Percentiles rank a stretch among this genome's conserved stretches.
phyloP scores from a whole-genome alignment of 2,329 filamentous ascomycete species.

The Paraphaeosphaeria minitans region DNA sequence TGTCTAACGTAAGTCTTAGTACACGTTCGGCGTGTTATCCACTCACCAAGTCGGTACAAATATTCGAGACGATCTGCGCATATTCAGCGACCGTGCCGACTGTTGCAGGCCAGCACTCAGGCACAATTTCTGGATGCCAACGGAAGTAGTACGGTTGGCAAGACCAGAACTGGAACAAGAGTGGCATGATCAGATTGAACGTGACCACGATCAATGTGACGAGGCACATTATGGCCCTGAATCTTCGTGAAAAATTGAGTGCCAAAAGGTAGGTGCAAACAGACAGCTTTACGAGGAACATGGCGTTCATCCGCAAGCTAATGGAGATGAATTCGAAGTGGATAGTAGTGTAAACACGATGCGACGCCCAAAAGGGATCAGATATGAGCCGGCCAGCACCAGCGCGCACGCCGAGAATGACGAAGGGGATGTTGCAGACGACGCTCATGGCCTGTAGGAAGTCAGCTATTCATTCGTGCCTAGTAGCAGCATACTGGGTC shows the following conservation, averaged over 20 bases:
- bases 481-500: neutral
- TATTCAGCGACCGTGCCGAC: conserved; percentile 13
- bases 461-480: neutral
- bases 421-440: conserved; percentile 10
- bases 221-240: conserved; percentile 18
- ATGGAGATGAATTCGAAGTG: conserved; percentile 15
- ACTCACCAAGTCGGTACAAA: conserved; percentile 18
- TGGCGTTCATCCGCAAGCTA: conserved; percentile 19
- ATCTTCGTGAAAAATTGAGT: conserved; percentile 18
- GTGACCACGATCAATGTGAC: conserved; percentile 11
- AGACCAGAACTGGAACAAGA: conserved; percentile 8
- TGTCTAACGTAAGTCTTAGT: neutral
- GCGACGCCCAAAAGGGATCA: conserved; percentile 19
- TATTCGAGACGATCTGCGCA: conserved; percentile 18
- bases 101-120: conserved; percentile 15
- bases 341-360: conserved; percentile 1
- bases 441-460: conserved; percentile 1
- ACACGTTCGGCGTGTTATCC: too few relatives aligned
- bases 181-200: conserved; percentile 17
- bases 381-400: conserved; percentile 17
- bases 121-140: conserved; percentile 12
- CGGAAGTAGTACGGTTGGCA: conserved; percentile 12
- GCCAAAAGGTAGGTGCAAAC: conserved; percentile 23
- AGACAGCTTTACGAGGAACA: conserved; percentile 21
- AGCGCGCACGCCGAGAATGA: conserved; percentile 6